phyloP scores from a whole-genome alignment of 495 filamentous ascomycete species.

The Penicillium antarcticum region DNA sequence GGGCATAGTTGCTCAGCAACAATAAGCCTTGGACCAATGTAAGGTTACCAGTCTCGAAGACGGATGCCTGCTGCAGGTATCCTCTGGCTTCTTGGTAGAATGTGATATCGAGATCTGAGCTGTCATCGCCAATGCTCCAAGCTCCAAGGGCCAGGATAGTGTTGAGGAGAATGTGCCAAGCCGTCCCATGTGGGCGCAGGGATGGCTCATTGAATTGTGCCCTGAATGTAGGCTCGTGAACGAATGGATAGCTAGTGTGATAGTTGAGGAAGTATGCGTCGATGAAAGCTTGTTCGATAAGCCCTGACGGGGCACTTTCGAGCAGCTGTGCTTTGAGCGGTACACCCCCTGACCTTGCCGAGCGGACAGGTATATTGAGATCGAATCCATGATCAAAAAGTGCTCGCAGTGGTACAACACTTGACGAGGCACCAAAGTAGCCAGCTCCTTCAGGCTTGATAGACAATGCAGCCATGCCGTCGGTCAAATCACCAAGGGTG shows the following conservation, averaged over 20 bases:
- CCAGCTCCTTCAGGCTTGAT: constrained; percentile 48
- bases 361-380: constrained; percentile 38
- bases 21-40: constrained; percentile 50
- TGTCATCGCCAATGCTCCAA: constrained; percentile 49
- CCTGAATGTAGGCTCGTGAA: constrained; percentile 53
- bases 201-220: constrained; percentile 53
- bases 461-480: constrained; percentile 53
- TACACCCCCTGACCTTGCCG: constrained; percentile 30
- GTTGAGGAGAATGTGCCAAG: constrained; percentile 53
- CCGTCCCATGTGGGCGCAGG: constrained; percentile 42
- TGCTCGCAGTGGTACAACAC: constrained; percentile 44
- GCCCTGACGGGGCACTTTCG: constrained; percentile 39
- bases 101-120: constrained; percentile 44
- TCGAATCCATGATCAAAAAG: constrained; percentile 47
- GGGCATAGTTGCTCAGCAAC: constrained; percentile 51
- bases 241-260: constrained; percentile 52
- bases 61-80: constrained; percentile 42
- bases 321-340: constrained; percentile 41
- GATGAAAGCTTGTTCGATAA: constrained; percentile 46
- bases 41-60: constrained; percentile 51
- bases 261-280: constrained; percentile 53
- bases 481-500: constrained; percentile 41
- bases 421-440: constrained; percentile 50
- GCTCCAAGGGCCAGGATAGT: constrained; percentile 51
- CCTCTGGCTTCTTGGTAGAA: constrained; percentile 47